Percentiles rank a stretch among this genome's conserved stretches.
These are phyloP conservation scores for Solanum chacoense DNA, from an alignment of 305 asterid genomes.

Conservation along the genomic window DNA sequence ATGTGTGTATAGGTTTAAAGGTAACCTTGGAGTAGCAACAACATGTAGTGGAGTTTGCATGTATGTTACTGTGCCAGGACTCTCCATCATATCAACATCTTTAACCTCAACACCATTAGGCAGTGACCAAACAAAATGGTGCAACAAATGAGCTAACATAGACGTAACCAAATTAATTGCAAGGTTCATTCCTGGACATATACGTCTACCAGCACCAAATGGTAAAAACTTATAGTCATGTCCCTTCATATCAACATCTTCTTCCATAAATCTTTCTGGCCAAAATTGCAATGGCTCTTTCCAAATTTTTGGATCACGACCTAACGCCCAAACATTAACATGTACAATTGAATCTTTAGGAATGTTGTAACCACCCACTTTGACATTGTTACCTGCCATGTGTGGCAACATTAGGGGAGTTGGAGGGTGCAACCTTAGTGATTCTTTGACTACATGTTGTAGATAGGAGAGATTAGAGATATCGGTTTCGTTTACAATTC, in stretches of 20 bases:
- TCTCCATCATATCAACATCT: background rate
- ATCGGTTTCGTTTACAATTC: constrained; percentile 15
- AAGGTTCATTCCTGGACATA: background rate
- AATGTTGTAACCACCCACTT: constrained; percentile 17
- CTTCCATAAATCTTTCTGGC: background rate
- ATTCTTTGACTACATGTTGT: constrained; percentile 18
- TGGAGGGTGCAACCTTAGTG: constrained; percentile 25
- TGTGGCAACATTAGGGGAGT: constrained; percentile 30
- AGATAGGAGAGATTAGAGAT: constrained; percentile 20
- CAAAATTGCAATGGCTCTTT: constrained; percentile 10
- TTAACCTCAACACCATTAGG: background rate
- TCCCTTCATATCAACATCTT: background rate
- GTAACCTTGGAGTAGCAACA: background rate
- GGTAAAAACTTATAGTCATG: background rate
- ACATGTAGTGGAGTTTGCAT: background rate
- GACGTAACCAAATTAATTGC: background rate
- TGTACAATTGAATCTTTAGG: constrained; percentile 19
- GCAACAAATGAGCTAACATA: background rate
- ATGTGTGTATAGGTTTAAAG: background rate
- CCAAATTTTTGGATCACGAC: constrained; percentile 21
- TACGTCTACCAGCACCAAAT: background rate
- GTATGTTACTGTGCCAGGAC: background rate
- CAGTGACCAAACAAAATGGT: background rate
- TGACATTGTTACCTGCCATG: constrained; percentile 10
- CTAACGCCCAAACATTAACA: constrained; percentile 25